phyloP scores from a whole-genome alignment of 176 grass and related monocot genomes.

The maize (Zea mays) region DNA sequence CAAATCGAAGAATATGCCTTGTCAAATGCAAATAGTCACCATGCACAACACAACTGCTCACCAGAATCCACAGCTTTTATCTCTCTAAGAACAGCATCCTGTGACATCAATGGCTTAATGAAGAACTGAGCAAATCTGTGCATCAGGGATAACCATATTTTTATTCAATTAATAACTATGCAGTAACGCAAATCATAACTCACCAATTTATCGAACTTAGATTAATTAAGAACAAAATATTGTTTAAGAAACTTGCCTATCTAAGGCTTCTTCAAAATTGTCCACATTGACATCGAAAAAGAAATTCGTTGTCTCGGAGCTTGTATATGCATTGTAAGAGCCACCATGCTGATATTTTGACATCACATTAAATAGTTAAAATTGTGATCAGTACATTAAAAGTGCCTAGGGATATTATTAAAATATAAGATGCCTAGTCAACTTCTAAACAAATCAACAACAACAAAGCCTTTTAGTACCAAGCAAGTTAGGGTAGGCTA shows the following conservation, averaged over 20 bases:
- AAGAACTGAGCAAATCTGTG: slow-evolving; percentile 96
- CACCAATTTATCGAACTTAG: slow-evolving; percentile 10
- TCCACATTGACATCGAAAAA: slow-evolving; percentile 87
- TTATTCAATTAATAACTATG: slow-evolving; percentile 53
- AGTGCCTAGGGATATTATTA: slow-evolving; percentile 3
- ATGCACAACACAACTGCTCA: slow-evolving; percentile 38
- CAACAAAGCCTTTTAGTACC: background rate
- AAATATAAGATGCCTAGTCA: slow-evolving; percentile 6
- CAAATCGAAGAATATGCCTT: slow-evolving; percentile 7
- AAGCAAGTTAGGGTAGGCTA: no score
- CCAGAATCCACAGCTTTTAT: slow-evolving; percentile 99
- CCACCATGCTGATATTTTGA: slow-evolving; percentile 77
- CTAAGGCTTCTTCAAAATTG: slow-evolving; percentile 84
- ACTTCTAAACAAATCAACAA: slow-evolving; percentile 8
- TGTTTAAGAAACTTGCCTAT: slow-evolving; percentile 57
- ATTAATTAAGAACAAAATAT: slow-evolving; percentile 27
- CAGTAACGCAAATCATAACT: slow-evolving; percentile 44
- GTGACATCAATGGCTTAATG: slow-evolving; percentile 89
- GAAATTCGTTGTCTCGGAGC: slow-evolving; percentile 75
- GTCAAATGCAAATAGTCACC: slow-evolving; percentile 35
- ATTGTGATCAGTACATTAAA: slow-evolving; percentile 7
- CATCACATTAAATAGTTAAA: slow-evolving; percentile 24
- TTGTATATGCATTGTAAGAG: slow-evolving; percentile 75
- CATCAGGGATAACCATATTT: slow-evolving; percentile 38
- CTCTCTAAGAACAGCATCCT: slow-evolving; percentile 93